Percentiles rank a stretch among this genome's conserved stretches.
Conservation (phyloP, 495 filamentous ascomycete genomes). For the Neurospora sublineolata region DNA sequence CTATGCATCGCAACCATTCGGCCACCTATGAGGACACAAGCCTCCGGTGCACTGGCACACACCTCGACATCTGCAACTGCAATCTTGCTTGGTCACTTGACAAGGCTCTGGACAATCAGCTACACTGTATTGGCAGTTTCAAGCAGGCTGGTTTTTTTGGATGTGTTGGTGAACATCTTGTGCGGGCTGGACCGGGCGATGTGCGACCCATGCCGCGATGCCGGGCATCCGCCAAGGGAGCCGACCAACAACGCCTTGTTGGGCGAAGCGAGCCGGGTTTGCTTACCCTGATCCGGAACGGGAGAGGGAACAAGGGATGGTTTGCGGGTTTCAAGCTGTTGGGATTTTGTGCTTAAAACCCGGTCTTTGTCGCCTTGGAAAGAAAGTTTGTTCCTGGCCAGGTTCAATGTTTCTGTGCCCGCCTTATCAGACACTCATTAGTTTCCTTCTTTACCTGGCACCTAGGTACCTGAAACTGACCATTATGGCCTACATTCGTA, state of each 20-base stretch:
- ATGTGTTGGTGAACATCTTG: neutral
- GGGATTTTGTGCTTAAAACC: neutral
- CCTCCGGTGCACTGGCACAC: neutral
- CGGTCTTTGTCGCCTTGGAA: no score
- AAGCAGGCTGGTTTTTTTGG: neutral
- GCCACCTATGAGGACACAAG: neutral
- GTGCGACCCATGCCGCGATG: neutral
- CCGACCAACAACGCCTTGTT: neutral
- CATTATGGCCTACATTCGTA: neutral
- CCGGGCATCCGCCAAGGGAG: neutral
- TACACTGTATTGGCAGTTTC: neutral
- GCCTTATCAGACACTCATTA: no score
- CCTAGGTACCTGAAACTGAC: no score
- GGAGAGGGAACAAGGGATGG: neutral
- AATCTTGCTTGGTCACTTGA: no score
- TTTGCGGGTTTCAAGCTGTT: neutral
- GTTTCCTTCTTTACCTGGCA: no score
- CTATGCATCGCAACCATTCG: neutral
- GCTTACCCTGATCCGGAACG: neutral
- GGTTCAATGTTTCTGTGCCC: no score
- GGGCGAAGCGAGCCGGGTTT: neutral
- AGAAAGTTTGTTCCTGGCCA: no score
- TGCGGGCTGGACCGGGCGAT: neutral
- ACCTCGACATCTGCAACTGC: neutral
- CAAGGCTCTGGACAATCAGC: neutral